Evolutionary conservation across 345 rosid species (phyloP).

Genomic region (Gossypium rotundifolium): DNA sequence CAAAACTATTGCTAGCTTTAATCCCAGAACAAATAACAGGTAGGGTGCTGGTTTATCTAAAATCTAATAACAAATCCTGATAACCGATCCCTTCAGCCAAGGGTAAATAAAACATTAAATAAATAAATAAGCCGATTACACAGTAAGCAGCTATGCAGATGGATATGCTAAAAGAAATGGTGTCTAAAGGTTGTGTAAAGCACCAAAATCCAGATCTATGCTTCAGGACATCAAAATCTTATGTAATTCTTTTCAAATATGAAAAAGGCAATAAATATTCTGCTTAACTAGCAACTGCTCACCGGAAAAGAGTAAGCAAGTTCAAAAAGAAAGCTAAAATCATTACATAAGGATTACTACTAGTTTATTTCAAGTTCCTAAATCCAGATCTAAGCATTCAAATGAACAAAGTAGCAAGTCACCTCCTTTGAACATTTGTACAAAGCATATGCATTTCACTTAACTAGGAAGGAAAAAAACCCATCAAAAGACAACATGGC

Average conservation of each 20-base stretch:
- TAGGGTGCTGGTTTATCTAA: not conserved
- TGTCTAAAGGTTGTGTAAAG: not conserved
- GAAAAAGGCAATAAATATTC: not conserved
- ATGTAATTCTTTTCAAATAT: not conserved
- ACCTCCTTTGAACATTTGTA: not conserved
- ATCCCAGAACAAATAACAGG: not conserved
- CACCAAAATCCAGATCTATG: not conserved
- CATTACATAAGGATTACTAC: not conserved
- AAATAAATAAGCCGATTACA: not conserved
- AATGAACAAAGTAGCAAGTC: not conserved
- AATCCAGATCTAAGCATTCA: slow-evolving; percentile 8
- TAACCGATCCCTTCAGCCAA: not conserved
- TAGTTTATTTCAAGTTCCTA: not conserved
- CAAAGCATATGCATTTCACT: not conserved
- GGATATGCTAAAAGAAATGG: not conserved
- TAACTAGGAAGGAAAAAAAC: not conserved
- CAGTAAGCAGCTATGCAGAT: not conserved
- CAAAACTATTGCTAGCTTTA: not conserved
- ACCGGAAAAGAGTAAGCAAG: not conserved
- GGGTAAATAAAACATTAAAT: not conserved
- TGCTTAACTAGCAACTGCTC: not conserved
- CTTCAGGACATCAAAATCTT: not conserved
- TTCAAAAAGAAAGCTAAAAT: not conserved
- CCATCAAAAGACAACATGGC: not conserved
- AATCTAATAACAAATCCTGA: not conserved